Evolutionary conservation across 2,329 filamentous ascomycete genomes (phyloP).

Genomic region (Colletotrichum phormii): DNA sequence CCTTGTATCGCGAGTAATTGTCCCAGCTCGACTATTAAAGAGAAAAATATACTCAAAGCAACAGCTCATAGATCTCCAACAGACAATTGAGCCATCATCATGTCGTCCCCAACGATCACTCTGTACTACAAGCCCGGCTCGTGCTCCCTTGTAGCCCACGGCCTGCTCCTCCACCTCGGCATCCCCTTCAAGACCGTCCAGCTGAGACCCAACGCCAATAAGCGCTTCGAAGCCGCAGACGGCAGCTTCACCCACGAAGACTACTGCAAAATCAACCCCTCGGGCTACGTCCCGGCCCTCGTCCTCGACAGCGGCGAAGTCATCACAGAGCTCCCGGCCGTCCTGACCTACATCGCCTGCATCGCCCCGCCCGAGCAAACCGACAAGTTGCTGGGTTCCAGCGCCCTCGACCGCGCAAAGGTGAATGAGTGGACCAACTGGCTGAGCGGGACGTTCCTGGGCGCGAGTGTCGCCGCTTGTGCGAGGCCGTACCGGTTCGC

Average conservation of each 20-base stretch:
- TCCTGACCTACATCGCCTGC: constrained; percentile 46
- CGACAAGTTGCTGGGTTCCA: neutral
- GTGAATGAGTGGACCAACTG: neutral
- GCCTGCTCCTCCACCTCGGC: neutral
- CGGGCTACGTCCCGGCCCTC: constrained; percentile 47
- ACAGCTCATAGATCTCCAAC: neutral
- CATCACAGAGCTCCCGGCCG: constrained; percentile 48
- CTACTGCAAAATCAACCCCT: neutral
- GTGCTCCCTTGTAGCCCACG: neutral
- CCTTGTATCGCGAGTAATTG: neutral
- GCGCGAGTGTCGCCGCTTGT: neutral
- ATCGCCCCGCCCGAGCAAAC: constrained; percentile 34
- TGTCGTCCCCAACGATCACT: neutral
- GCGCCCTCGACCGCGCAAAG: neutral
- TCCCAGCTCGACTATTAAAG: neutral
- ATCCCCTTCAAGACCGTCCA: neutral
- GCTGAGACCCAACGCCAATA: neutral
- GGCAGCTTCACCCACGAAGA: neutral
- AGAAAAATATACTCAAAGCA: neutral
- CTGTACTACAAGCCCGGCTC: neutral
- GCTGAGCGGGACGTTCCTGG: neutral
- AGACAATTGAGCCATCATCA: neutral
- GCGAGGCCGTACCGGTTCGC: neutral
- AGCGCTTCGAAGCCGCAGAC: neutral
- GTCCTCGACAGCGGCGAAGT: constrained; percentile 41